Evolutionary conservation across 495 filamentous ascomycete genomes (phyloP), one percentile per base, ranked within the genome.

Genomic region (Podospora appendiculata): DNA sequence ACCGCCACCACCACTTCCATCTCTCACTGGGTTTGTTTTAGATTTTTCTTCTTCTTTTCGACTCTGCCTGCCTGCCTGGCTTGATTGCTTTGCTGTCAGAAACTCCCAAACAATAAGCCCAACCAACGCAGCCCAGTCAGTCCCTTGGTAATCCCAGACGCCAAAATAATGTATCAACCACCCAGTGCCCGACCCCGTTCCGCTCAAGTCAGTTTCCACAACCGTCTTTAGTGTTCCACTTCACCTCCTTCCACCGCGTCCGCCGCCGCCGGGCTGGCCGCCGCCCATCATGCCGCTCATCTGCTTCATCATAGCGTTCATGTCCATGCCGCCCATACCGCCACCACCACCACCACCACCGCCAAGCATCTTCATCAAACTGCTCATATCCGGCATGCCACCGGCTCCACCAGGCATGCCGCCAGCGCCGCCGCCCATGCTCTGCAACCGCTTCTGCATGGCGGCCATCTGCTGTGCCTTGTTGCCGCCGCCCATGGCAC

Each of bases 381-480:
- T 84, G 36, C 78, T 79, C 82, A 94, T 88, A 58, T 89, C 88
- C 17, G 84, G 83, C 81, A 88, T 86, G 16, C 82, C 81, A n/a
- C 58, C 62, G 16, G 8, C 53, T 8, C 54, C 57, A 25, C 25
- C 25, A 5, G 25, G 25, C 7, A 32, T 45, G 17, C 69, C 70
- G 40, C 71, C 75, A 8, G 61, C 76, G 12, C 67, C 71, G 41
- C 86, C 88, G 16, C 93, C 93, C 88, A 97, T 94, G 58, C 87
- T 88, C 59, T 89, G 85, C 75, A 98, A 76, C 13, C 90, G 77
- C 69, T 93, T 94, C 73, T 98, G 93, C 92, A 96, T 95, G 17
- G 93, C 94, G 0, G 92, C 94, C 75, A 97, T 80, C 75, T 96
- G 93, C 66, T 96, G 90, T 17, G 87, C 78, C 62, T 89, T 88